phyloP scores from a whole-genome alignment of 148 eudicot species.

The Amaranthus cruentus region DNA sequence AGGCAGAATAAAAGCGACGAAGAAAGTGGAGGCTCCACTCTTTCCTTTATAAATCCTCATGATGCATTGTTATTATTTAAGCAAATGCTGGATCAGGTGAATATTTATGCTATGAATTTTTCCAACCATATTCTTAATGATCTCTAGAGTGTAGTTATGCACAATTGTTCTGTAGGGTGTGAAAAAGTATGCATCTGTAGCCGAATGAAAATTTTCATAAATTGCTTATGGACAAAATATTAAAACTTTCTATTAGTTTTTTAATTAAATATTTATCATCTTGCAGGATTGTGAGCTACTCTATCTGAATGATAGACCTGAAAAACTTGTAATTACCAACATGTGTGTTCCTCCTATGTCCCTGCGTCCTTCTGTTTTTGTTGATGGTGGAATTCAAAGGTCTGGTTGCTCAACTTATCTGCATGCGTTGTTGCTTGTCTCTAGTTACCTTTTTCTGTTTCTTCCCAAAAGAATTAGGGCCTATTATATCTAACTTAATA shows the following conservation, averaged over 20 bases:
- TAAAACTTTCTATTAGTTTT: neutral
- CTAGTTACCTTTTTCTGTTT: neutral
- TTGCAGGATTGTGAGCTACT: constrained; percentile 88
- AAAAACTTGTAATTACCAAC: constrained; percentile 64
- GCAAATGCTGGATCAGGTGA: constrained; percentile 78
- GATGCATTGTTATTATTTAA: constrained; percentile 61
- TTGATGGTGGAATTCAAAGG: constrained; percentile 84
- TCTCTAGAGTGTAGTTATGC: too few relatives aligned
- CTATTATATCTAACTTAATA: too few relatives aligned
- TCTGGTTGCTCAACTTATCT: constrained; percentile 17
- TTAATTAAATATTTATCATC: constrained; percentile 8
- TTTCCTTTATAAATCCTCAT: constrained; percentile 48
- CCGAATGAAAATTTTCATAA: neutral
- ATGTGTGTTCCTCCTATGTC: constrained; percentile 84
- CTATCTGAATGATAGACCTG: constrained; percentile 78
- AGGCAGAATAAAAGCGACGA: constrained; percentile 37
- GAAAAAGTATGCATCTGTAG: neutral
- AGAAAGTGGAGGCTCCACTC: constrained; percentile 36
- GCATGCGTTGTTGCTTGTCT: neutral
- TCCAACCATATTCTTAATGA: neutral
- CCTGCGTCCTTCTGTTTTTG: constrained; percentile 90
- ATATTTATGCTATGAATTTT: neutral
- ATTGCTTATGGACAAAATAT: neutral
- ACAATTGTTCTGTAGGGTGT: too few relatives aligned
- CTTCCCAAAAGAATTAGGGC: neutral